Evolutionary conservation across 2,329 filamentous ascomycete genomes (phyloP), one percentile per base, ranked within the genome.

Genomic region (Epichloe festucae): DNA sequence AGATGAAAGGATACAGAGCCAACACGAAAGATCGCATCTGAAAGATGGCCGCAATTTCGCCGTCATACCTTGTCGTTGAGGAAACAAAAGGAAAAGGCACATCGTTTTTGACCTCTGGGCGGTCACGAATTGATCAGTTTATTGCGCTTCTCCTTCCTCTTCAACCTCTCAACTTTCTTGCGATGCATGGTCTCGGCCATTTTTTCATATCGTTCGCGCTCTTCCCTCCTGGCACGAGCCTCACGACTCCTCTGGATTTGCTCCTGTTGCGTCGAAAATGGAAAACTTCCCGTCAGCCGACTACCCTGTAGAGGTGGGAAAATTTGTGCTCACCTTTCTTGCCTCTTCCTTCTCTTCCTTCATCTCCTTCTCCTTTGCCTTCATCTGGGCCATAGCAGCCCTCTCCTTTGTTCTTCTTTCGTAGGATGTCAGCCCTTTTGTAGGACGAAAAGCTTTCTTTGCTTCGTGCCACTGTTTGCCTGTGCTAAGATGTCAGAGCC

Each of bases 111-210:
- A 23, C 50, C 41, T 48, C 46, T 45, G 48, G 17, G 39, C 48
- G 34, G 48, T 23, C 21, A 31, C 49, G 81, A 84, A 66, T 84
- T 83, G 62, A 85, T 65, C 66, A 89, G 71, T 73, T 91, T 93
- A 70, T 91, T 98, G 65, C 93, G 82, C 83, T 97, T 97, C 76
- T 98, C 93, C 69, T 89, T 87, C 65, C 90, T 81, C 82, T 89
- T 95, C 69, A 95, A 70, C 60, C 93, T 81, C 71, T 98, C 93
- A 12, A 97, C 85, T 55, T 90, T 79, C 77, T 95, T 97, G 70
- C 81, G 82, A 73, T 97, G 91, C 93, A 98, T 97, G 74, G 93
- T 97, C 72, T 89, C 88, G 19, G 89, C 91, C 81, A 98, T 81
- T 74, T 90, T 88, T 68, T 89, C 88, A 65, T 91, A 97, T 59